Conservation (phyloP, 192 early-diverging fungal species). For the Chytriomyces sp. region DNA sequence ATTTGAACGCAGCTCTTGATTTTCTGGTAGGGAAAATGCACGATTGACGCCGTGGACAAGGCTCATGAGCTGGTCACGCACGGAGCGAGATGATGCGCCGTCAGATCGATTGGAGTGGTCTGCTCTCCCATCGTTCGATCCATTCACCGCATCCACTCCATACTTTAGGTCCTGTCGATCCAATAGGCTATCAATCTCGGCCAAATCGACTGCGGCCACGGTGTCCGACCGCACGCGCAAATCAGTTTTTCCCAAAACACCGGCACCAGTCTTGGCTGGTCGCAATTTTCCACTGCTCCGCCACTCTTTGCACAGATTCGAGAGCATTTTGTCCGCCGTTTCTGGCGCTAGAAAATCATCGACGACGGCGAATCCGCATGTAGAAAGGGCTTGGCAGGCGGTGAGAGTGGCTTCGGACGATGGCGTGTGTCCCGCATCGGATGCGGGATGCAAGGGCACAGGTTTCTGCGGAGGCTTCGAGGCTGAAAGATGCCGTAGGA, state of each 20-base stretch:
- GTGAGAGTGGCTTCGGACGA: neutral
- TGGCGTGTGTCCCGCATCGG: neutral
- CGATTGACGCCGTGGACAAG: slow-evolving; percentile 5
- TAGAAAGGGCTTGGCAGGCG: neutral
- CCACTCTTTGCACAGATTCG: neutral
- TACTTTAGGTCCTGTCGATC: neutral
- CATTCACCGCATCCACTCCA: neutral
- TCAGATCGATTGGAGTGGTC: neutral
- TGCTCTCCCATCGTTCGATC: neutral
- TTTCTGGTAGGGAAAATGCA: neutral
- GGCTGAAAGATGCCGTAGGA: neutral
- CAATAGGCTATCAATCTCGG: neutral
- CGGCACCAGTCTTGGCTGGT: neutral
- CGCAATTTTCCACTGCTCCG: neutral
- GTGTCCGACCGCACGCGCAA: neutral
- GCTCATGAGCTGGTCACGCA: too few relatives aligned
- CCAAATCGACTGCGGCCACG: neutral
- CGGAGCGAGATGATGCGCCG: too few relatives aligned
- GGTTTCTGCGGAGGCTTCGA: neutral
- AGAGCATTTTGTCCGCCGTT: neutral
- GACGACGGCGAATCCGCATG: neutral
- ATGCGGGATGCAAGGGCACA: neutral
- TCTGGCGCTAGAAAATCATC: neutral
- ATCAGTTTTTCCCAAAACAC: neutral
- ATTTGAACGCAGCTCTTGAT: slow-evolving; percentile 7